phyloP scores from a whole-genome alignment of 345 rosid species.

The Brassica carinata region DNA sequence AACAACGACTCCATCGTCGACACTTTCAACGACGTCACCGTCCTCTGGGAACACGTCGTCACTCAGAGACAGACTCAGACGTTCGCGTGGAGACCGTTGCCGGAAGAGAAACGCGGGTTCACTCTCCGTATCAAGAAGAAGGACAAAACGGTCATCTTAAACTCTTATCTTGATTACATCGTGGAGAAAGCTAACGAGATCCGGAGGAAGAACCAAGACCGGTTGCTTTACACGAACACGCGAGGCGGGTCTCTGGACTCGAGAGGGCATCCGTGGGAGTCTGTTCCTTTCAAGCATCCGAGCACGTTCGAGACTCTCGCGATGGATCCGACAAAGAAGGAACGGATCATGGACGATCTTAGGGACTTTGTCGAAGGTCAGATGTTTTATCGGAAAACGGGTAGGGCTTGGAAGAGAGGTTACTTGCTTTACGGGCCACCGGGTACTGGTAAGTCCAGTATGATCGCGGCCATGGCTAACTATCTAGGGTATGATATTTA shows the following conservation, averaged over 20 bases:
- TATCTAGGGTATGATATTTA: conserved; percentile 88
- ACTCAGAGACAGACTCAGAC: conserved; percentile 77
- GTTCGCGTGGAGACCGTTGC: conserved; percentile 90
- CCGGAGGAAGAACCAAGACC: conserved; percentile 65
- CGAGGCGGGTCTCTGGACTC: conserved; percentile 89
- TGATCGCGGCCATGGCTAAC: conserved; percentile 99
- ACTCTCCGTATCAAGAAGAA: conserved; percentile 70
- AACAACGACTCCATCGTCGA: conserved; percentile 81
- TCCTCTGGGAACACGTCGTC: conserved; percentile 92
- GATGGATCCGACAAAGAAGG: conserved; percentile 72
- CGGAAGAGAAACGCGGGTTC: conserved; percentile 93
- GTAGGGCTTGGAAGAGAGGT: conserved; percentile 95
- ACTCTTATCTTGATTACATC: conserved; percentile 71
- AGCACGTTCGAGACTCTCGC: conserved; percentile 92
- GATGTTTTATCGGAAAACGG: conserved; percentile 76
- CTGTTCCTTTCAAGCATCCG: conserved; percentile 92
- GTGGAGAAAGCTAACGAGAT: conserved; percentile 81
- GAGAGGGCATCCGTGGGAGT: conserved; percentile 96
- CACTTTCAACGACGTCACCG: conserved; percentile 52
- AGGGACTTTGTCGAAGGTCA: conserved; percentile 64
- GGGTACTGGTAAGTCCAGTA: conserved; percentile 93
- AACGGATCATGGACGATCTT: conserved; percentile 67
- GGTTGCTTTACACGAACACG: conserved; percentile 77
- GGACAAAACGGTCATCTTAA: conserved; percentile 60
- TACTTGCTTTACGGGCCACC: conserved; percentile 92